Base-by-base conservation (phyloP, 345 rosid species). In the Brassica rapa region DNA sequence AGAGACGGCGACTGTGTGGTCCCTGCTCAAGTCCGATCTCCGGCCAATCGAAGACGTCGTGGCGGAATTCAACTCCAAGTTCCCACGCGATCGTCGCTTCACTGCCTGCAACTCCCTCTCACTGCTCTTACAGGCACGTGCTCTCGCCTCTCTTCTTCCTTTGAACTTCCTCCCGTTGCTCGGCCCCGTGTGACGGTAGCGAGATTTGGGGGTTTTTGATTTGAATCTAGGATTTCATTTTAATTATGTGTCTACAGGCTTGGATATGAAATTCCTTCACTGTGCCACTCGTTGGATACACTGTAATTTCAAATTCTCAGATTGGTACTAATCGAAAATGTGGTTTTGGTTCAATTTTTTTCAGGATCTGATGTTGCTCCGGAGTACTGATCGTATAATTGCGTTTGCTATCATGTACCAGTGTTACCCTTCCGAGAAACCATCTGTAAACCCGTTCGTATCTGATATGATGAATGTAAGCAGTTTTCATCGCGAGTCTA, bases 351-450 rank as follows among this genome's bases (percentile, higher is more conserved):
- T 30, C 16, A 9, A 3, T 12, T 0, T 12, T 4, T 62, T 63
- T 56, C 96, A 93, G 98, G 96, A 91, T 43, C 85, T 63, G 46
- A 71, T 59, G 78, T 67, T 83, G 41, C 87, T 95, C 65, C 66
- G 71, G 59, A 71, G 86, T 46, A 73, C 89, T 0, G 96, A 93
- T 79, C 97, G 97, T 14, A 71, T 95, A 53, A 84, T 89, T 63
- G 91, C 92, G 35, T 89, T 89, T 78, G 84, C 89, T 79, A 84
- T 91, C 80, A 84, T 93, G 41, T 86, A 85, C 81, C 88, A 85
- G 61, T 65, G 89, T 70, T 93, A 90, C 80, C 89, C 91, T 23
- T 84, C 88, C 66, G 86, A 84, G 24, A 84, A 84, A 24, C 76
- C 88, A 32, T 82, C 96, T 62, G 72, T 76, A 14, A 90, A 89